Conservation (phyloP, 2,329 filamentous ascomycete genomes). For the Beauveria varroae region DNA sequence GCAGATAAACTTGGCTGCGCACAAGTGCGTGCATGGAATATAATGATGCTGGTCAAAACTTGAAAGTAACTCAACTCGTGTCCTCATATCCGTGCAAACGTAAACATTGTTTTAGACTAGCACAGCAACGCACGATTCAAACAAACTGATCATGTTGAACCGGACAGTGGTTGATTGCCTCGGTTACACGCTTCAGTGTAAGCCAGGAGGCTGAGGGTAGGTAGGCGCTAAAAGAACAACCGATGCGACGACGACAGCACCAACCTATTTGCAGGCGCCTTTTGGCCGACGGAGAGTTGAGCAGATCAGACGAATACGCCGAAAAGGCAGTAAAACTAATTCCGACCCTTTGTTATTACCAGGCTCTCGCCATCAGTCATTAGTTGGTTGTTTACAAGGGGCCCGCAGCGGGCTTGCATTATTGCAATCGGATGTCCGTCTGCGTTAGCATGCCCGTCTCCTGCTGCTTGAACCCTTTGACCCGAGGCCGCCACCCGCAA, state of each 20-base stretch:
- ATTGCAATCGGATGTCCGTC: background rate
- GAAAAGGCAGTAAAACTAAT: background rate
- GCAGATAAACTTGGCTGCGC: background rate
- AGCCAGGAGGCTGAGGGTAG: background rate
- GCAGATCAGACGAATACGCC: background rate
- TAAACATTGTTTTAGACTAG: background rate
- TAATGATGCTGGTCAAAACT: background rate
- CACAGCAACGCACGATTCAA: too few relatives aligned
- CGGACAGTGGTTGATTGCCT: background rate
- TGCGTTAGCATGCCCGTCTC: background rate
- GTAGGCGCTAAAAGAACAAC: background rate
- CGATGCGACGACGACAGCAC: background rate
- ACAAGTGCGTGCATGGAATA: too few relatives aligned
- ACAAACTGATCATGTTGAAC: too few relatives aligned
- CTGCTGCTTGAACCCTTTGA: background rate
- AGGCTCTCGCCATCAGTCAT: background rate
- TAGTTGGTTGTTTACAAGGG: background rate
- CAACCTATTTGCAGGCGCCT: background rate
- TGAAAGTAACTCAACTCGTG: background rate
- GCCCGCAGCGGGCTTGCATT: background rate
- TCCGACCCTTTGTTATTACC: background rate
- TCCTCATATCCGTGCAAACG: background rate
- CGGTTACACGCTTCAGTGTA: background rate
- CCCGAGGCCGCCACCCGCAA: background rate
- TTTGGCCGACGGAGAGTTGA: background rate